Evolutionary conservation across 108 stramenopile genomes (phyloP).

Genomic region (Conticribra guillardii): DNA sequence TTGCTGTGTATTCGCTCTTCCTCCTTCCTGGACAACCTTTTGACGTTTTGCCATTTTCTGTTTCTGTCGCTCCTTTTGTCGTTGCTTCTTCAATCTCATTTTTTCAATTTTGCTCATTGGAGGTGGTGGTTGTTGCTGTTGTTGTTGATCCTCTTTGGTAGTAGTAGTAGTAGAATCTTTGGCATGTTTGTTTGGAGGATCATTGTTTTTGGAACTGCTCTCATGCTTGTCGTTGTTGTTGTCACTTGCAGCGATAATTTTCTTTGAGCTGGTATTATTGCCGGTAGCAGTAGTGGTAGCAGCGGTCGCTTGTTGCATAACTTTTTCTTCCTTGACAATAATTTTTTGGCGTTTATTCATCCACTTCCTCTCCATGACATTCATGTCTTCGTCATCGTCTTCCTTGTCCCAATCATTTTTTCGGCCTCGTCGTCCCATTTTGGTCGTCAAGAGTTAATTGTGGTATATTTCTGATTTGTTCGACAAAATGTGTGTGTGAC

Average conservation of each 20-base stretch:
- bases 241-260: background rate
- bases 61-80: conserved; percentile 31
- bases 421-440: background rate
- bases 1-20: no score
- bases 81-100: conserved; percentile 25
- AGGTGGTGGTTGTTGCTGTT: no score
- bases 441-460: no score
- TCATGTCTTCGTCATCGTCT: conserved; percentile 8
- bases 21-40: no score
- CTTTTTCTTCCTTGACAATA: background rate
- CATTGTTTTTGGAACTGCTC: background rate
- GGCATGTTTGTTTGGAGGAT: no score
- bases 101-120: conserved; percentile 35
- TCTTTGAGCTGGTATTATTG: background rate
- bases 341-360: conserved; percentile 20
- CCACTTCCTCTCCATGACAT: conserved; percentile 17
- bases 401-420: background rate
- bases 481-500: no score
- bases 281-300: background rate
- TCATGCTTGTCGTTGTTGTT: background rate
- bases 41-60: conserved; percentile 44
- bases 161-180: no score
- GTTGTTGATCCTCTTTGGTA: no score
- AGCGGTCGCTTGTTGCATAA: background rate
- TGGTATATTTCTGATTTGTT: no score